Percentiles rank a stretch among this genome's conserved stretches.
These are phyloP conservation scores for Microstegium vimineum DNA, from an alignment of 176 grass and related monocot species.

Conservation along the genomic window DNA sequence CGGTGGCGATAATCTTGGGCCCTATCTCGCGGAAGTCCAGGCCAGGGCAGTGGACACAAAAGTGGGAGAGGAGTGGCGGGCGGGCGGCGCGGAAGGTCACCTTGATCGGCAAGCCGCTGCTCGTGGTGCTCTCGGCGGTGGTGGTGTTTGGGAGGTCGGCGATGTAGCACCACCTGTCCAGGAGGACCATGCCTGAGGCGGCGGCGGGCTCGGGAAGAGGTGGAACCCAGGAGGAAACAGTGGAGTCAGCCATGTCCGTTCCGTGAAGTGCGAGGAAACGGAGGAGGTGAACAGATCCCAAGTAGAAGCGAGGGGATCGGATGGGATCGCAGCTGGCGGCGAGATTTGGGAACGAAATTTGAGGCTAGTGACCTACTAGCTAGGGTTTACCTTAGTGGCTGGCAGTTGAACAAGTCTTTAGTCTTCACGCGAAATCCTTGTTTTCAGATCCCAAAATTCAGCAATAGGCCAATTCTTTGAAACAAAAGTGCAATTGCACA, in stretches of 20 bases:
- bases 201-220: neutral
- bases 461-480: too few species aligned
- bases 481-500: too few species aligned
- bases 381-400: too few species aligned
- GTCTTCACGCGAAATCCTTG: too few species aligned
- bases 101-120: neutral
- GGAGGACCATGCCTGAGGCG: neutral
- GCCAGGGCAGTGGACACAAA: neutral
- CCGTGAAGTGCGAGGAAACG: neutral
- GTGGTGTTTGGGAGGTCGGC: neutral
- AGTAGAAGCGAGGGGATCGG: neutral
- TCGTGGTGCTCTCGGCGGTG: neutral
- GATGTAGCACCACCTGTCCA: neutral
- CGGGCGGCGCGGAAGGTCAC: neutral
- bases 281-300: neutral
- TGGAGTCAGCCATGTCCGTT: neutral
- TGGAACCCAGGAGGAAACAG: neutral
- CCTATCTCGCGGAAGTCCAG: neutral
- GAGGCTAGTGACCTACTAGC: neutral
- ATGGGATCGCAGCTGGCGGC: slow-evolving; percentile 4
- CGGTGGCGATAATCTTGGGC: neutral
- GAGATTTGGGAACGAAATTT: slow-evolving; percentile 11
- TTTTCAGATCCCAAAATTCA: too few species aligned
- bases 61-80: neutral
- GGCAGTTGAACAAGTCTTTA: too few species aligned